Evolutionary conservation across 2,329 filamentous ascomycete genomes (phyloP).

Genomic region (Ampelomyces quisqualis): DNA sequence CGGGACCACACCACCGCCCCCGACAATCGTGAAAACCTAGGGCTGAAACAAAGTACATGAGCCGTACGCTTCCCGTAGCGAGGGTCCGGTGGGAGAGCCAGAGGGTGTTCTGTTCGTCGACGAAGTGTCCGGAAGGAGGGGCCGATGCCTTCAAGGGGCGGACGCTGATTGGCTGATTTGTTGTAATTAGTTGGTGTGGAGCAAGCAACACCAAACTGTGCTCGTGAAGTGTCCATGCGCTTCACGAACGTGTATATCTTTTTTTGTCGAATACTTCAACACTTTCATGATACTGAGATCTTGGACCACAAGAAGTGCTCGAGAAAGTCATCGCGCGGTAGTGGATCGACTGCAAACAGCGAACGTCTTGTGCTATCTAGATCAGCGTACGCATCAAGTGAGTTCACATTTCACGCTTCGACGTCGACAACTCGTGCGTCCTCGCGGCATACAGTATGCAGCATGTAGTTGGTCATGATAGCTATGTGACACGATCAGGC

Average conservation of each 20-base stretch:
- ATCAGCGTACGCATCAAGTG: background rate
- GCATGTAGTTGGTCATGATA: too few species aligned
- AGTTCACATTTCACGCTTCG: background rate
- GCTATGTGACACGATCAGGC: too few species aligned
- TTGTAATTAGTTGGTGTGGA: conserved; percentile 4
- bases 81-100: conserved; percentile 36
- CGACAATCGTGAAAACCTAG: conserved; percentile 27
- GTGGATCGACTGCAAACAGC: too few species aligned
- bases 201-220: conserved; percentile 19
- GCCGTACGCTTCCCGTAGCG: conserved; percentile 25
- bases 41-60: conserved; percentile 32
- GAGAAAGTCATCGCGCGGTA: too few species aligned
- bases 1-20: conserved; percentile 28
- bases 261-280: conserved; percentile 15
- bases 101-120: conserved; percentile 11
- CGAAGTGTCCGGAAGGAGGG: conserved; percentile 26
- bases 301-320: too few species aligned
- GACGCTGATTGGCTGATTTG: conserved; percentile 19
- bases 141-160: conserved; percentile 24
- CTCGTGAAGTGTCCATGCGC: conserved; percentile 18
- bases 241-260: conserved; percentile 14
- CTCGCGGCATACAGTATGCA: too few species aligned
- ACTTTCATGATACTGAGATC: too few species aligned
- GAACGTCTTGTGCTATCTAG: background rate
- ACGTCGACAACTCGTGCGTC: too few species aligned